Evolutionary conservation across 2,329 filamentous ascomycete genomes (phyloP).

Genomic region (Aureobasidium mangrovei): DNA sequence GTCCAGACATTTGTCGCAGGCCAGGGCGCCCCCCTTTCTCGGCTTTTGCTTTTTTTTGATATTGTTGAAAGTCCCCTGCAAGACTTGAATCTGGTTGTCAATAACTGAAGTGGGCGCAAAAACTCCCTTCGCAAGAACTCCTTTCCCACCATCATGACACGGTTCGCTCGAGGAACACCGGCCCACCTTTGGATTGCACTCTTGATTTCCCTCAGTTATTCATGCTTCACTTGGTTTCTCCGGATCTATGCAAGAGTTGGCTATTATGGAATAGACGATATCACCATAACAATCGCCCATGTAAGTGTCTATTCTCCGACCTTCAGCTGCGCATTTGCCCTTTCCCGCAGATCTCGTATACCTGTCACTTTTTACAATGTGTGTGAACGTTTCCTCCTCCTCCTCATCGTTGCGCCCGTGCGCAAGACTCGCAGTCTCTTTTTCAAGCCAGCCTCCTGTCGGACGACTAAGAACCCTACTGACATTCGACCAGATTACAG

Average conservation of each 20-base stretch:
- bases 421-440: no score
- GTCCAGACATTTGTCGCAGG: constrained; percentile 3
- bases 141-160: neutral
- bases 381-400: no score
- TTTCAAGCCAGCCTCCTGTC: no score
- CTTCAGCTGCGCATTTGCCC: no score
- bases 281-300: constrained; percentile 3
- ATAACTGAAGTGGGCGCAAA: neutral
- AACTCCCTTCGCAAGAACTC: neutral
- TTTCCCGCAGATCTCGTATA: neutral
- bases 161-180: constrained; percentile 2
- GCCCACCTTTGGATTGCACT: constrained; percentile 11
- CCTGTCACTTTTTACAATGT: no score
- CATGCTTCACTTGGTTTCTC: constrained; percentile 10
- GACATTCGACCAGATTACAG: neutral
- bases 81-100: constrained; percentile 4
- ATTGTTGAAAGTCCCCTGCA: neutral
- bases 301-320: neutral
- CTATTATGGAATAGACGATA: constrained; percentile 11
- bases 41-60: constrained; percentile 6
- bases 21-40: neutral
- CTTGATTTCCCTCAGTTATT: constrained; percentile 7
- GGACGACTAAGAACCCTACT: no score
- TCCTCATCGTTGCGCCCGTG: no score
- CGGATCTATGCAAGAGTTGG: constrained; percentile 12